These are phyloP conservation scores for Pogostemon cablin DNA, from an alignment of 257 asterid genomes.

Conservation along the genomic window DNA sequence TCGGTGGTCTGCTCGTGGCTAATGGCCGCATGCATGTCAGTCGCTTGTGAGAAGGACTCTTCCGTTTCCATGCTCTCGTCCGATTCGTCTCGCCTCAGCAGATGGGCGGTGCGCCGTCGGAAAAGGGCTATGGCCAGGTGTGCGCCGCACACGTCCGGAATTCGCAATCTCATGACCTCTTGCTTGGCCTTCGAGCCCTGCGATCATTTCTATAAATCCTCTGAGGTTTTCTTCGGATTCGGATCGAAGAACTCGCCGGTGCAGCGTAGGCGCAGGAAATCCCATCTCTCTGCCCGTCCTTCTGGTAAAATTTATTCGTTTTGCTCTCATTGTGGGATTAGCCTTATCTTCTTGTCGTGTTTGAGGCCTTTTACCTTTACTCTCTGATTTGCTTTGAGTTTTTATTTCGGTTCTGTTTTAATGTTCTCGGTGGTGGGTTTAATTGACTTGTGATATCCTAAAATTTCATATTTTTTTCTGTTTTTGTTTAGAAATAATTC, in stretches of 20 bases:
- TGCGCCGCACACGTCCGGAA: slow-evolving; percentile 39
- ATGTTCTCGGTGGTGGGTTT: slow-evolving; percentile 19
- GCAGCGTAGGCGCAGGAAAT: slow-evolving; percentile 50
- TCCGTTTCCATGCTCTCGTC: slow-evolving; percentile 43
- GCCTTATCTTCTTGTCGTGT: slow-evolving; percentile 7
- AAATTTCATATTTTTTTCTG: not conserved
- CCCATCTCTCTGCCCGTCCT: slow-evolving; percentile 33
- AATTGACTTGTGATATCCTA: not conserved
- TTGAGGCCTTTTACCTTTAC: slow-evolving; percentile 18
- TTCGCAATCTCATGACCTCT: slow-evolving; percentile 53
- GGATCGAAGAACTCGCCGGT: slow-evolving; percentile 48
- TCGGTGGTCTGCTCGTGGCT: slow-evolving; percentile 70
- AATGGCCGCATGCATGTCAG: slow-evolving; percentile 93
- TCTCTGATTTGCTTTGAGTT: not conserved
- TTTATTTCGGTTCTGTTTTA: slow-evolving; percentile 4
- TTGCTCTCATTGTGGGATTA: slow-evolving; percentile 23
- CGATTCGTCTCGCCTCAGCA: slow-evolving; percentile 40
- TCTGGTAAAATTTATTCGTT: slow-evolving; percentile 41
- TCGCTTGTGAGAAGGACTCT: slow-evolving; percentile 60
- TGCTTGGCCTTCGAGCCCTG: slow-evolving; percentile 61
- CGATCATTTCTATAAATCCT: slow-evolving; percentile 49
- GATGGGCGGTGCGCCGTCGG: slow-evolving; percentile 56
- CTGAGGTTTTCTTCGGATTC: slow-evolving; percentile 45
- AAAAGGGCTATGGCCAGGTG: slow-evolving; percentile 44
- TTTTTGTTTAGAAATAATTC: not conserved